Base-by-base conservation (phyloP, 2,329 filamentous ascomycete genomes). In the Aspergillus ochraceoroseus region DNA sequence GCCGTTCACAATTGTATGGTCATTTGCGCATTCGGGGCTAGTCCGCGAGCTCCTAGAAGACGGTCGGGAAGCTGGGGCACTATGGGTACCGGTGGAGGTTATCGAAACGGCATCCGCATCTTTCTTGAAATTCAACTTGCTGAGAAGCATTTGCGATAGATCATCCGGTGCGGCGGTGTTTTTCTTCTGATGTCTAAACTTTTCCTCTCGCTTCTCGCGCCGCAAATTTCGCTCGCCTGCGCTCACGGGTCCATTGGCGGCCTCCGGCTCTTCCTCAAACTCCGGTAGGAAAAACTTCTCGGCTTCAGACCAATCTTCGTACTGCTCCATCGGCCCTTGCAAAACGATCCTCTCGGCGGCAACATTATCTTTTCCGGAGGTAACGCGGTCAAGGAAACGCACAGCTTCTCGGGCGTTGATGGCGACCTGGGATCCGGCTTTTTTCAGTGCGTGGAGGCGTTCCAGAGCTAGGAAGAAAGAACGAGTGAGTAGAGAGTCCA, bases 361-460 rank as follows among this genome's bases (percentile, higher is more conserved):
- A 13, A 66, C 61, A 34, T 63, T 64, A 42, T 68, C 67, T 49
- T 70, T 68, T 31, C 70, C 67, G 35, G 69, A 70, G 25, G 70
- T 71, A 26, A 70, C 66, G 39, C 69, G 67, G 44, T 74, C 71
- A 51, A 74, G 70, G 49, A 71, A 73, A 41, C 71, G 71, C 45
- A 74, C 67, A 7, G 71, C 67, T 56, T 73, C 70, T 35, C 71
- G 68, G 30, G 71, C 70, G 53, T 73, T 74, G 48, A 71, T 64
- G 38, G 70, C 70, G 49, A 67, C 58, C 52, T 70, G 67, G 22
- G 68, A 70, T 33, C 64, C 61, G 38, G 67, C 63, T 49, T 66
- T 64, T 53, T 70, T 70, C 49, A 70, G 53, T 38, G 62, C 55
- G 46, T 68, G 66, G 32, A 71, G 66, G 35, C 68, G 68, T 49